Conservation (phyloP, 2,329 filamentous ascomycete species). For the Ceratocystis colombiana region DNA sequence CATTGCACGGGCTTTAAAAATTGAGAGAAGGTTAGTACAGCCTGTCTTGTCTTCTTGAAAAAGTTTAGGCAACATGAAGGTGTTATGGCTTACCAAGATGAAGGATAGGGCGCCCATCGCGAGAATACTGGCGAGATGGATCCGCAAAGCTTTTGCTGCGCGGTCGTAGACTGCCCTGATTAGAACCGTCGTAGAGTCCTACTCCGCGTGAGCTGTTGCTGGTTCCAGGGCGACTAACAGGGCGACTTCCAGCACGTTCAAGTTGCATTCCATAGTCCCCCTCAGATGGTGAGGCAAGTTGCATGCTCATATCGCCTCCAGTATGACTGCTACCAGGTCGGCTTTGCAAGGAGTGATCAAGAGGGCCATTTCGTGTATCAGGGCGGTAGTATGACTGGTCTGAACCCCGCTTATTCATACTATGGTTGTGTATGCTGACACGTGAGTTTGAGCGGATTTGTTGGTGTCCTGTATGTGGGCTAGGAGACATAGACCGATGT, state of each 20-base stretch:
- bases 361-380: conserved; percentile 40
- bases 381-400: conserved; percentile 45
- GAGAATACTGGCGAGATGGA: conserved; percentile 67
- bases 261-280: conserved; percentile 51
- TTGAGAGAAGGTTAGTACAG: neutral
- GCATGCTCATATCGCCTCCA: conserved; percentile 54
- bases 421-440: conserved; percentile 31
- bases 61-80: too few relatives aligned
- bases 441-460: conserved; percentile 22
- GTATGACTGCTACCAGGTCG: conserved; percentile 45
- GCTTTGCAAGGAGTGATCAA: conserved; percentile 30
- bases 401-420: conserved; percentile 39
- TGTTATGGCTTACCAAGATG: conserved; percentile 70
- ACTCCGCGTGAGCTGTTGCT: conserved; percentile 41
- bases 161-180: conserved; percentile 38
- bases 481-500: conserved; percentile 23
- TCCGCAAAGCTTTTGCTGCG: conserved; percentile 83
- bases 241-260: conserved; percentile 35
- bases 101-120: conserved; percentile 76
- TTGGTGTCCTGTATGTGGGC: conserved; percentile 13
- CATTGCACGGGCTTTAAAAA: conserved; percentile 65
- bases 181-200: conserved; percentile 46
- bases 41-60: neutral
- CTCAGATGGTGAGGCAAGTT: conserved; percentile 49
- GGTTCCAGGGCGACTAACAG: conserved; percentile 41